Evolutionary conservation across 2,329 filamentous ascomycete genomes (phyloP).

Genomic region (Epichloe baconii): DNA sequence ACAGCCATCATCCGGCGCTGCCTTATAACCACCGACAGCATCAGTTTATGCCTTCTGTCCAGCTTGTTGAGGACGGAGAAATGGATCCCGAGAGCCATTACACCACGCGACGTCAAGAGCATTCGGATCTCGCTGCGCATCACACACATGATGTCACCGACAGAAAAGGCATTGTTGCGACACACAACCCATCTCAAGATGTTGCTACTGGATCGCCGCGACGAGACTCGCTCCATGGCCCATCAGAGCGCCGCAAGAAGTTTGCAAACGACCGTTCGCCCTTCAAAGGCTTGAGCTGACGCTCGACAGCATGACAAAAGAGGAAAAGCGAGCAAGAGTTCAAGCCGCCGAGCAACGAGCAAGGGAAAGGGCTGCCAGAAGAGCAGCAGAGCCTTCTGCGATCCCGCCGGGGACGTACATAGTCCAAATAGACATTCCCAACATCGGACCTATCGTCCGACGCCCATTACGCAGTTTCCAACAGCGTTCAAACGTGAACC

Average conservation of each 20-base stretch:
- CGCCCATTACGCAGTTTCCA: not conserved
- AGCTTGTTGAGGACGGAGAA: conserved; percentile 6
- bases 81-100: conserved; percentile 16
- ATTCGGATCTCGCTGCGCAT: conserved; percentile 3
- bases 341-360: conserved; percentile 68
- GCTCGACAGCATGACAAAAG: conserved; percentile 85
- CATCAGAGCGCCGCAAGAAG: conserved; percentile 36
- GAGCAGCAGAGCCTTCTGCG: conserved; percentile 14
- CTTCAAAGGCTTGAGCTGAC: conserved; percentile 87
- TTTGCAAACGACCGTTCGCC: conserved; percentile 78
- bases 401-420: conserved; percentile 11
- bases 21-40: conserved; percentile 11
- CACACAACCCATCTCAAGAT: conserved; percentile 8
- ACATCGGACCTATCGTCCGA: not conserved
- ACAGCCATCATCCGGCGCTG: conserved; percentile 16
- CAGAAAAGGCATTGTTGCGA: conserved; percentile 11
- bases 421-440: conserved; percentile 10
- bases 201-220: conserved; percentile 16
- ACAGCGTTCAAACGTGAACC: not conserved
- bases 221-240: conserved; percentile 25
- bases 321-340: conserved; percentile 79
- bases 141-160: conserved; percentile 10
- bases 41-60: not conserved
- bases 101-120: conserved; percentile 9
- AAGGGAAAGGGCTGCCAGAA: conserved; percentile 43